Evolutionary conservation across 148 eudicot genomes (phyloP), one percentile per base, ranked within the genome.

Genomic region (Chenopodium suecicum): DNA sequence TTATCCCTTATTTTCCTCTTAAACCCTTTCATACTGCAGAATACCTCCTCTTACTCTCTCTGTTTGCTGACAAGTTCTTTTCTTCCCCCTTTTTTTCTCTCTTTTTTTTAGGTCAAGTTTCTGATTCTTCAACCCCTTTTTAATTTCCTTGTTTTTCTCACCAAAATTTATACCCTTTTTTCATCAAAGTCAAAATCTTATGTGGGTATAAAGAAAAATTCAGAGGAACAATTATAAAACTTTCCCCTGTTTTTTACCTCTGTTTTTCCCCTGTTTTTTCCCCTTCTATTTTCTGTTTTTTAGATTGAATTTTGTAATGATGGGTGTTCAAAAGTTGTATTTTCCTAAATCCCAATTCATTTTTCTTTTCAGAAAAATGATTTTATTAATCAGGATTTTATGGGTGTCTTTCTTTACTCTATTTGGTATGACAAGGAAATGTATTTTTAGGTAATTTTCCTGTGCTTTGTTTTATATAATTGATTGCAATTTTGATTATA

Each of bases 391-490:
- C 27, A 63, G 79, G 78, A 76, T 79, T 75, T 79, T 89, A 32
- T 85, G 84, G 72, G 79, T 79, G 10, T 80, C 82, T 82, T 79
- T 89, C 75, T 89, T 82, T 83, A 80, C 90, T 82, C 88, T 91
- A 84, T 87, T 95, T 82, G 77, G 79, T 34, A 81, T 87, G 86
- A 74, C 92, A 68, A 77, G 78, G 56, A 29, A 84, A 58, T 78
- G 29, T 79, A 14, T 92, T 20, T 82, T 85, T 84, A 95, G 98
- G 98, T 95, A 93, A 34, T 78, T 32, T 70, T 74, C 10, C 2
- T 9, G 54, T 71, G 23, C 37, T 23, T 47, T 83, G 17, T 14
- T 56, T 5, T 19, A 56, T 16, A 1, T 17, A 2, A 56, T 83
- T 14, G 47, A 52, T 11, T 41, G 63, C 5, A 47, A 23, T 13